Base-by-base conservation (phyloP, 371 early-diverging fungal species). In the Globomyces sp. region DNA sequence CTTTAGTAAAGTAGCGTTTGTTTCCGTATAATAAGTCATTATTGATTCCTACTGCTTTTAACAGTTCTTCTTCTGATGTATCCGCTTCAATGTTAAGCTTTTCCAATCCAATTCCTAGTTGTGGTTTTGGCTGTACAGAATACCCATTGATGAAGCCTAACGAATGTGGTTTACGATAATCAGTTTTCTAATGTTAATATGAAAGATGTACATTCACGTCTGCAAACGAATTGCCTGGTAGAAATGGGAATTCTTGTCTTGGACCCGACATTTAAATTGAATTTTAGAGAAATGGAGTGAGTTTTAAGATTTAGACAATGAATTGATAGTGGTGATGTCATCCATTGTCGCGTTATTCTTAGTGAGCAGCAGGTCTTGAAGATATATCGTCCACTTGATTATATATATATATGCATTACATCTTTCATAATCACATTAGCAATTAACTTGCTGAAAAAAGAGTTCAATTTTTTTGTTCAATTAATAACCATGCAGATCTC, bases 61-160 rank as follows among this genome's bases (percentile, higher is more conserved):
- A 50, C 51, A 81, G 69, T 55, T 67, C 66, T 39, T 77, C 67
- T 4, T 73, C 70, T 4, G 64, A 65, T 43, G 65, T 57, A 44
- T 43, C 41, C 5, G 46, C 46, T 13, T 50, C 58, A 45, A 66
- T 42, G 10, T 57, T 66, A n/a, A 74, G 47, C 10, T 68, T 64
- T 2, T 70, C 71, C 36, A 72, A 66, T 0, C 79, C 76, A 63
- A 79, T 75, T 2, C 72, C 70, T 0, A 78, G 73, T 4, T 67
- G 36, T 10, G 74, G 76, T 1, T 55, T 57, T n/a, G 64, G 65
- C 45, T 75, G 75, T 45, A 83, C 67, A 3, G 80, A 66, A 68
- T 83, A 83, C 1, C 80, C 80, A 63, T 83, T 83, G 49, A 61
- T 51, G 66, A 77, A 81, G 65, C 74, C 80, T n/a, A 83, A 71